A percentile compares a stretch with the other conserved stretches of the same genome.
Evolutionary conservation across 2,329 filamentous ascomycete genomes (phyloP).

Genomic region (Diaporthe citrichinensis): DNA sequence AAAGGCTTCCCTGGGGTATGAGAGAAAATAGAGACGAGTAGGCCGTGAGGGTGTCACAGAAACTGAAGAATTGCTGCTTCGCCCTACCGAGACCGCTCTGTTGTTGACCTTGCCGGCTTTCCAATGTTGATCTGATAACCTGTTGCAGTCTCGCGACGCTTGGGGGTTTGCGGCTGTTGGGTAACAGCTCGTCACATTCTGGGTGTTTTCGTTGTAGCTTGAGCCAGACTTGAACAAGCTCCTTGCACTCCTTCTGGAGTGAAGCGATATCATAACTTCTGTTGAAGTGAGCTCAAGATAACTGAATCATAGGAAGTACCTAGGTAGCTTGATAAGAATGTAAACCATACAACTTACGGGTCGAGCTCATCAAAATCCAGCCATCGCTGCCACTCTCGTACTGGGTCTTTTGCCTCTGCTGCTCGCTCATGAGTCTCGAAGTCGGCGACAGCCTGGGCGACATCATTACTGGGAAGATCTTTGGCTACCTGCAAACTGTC

Average conservation of each 20-base stretch:
- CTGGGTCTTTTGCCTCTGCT: background rate
- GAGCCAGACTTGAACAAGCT: background rate
- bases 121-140: background rate
- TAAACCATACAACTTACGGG: background rate
- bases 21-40: background rate
- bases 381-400: background rate
- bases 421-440: background rate
- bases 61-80: background rate
- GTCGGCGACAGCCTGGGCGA: background rate
- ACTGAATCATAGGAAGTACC: background rate
- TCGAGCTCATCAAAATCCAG: background rate
- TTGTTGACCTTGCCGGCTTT: background rate
- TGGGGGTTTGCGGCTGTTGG: background rate
- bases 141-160: background rate
- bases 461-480: background rate
- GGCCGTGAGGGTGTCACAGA: background rate
- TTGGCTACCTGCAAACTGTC: background rate
- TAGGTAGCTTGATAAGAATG: background rate
- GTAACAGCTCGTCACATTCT: background rate
- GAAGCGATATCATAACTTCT: background rate
- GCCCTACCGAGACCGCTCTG: background rate
- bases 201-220: background rate
- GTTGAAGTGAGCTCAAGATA: background rate
- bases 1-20: background rate
- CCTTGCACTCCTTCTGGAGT: constrained; percentile 4